Evolutionary conservation across 2,329 filamentous ascomycete genomes (phyloP).

Genomic region (Aureobasidium sp.): DNA sequence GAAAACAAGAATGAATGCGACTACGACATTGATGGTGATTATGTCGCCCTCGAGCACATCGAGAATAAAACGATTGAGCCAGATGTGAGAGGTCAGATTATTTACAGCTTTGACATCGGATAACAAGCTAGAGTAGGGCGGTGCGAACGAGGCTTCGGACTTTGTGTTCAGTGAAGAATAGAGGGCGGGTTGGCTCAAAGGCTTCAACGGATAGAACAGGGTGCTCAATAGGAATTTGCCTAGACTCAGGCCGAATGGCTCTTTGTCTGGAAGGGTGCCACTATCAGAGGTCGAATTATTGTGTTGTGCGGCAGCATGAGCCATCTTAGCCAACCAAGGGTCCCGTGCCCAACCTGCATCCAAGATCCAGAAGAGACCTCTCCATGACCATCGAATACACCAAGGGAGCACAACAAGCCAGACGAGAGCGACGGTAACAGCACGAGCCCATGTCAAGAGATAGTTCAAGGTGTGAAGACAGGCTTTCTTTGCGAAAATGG

Average conservation of each 20-base stretch:
- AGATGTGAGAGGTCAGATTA: conserved; percentile 57
- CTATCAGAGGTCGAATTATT: not conserved
- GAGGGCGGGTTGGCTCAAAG: not conserved
- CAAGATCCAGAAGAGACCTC: conserved; percentile 88
- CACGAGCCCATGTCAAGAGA: conserved; percentile 70
- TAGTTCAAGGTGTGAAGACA: conserved; percentile 65
- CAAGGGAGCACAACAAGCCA: conserved; percentile 89
- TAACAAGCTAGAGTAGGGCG: conserved; percentile 27
- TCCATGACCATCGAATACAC: conserved; percentile 86
- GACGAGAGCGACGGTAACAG: conserved; percentile 69
- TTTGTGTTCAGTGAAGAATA: not conserved
- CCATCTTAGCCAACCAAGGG: conserved; percentile 24
- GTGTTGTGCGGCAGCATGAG: not conserved
- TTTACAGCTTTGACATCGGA: conserved; percentile 53
- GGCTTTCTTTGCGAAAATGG: conserved; percentile 75
- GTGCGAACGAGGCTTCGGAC: not conserved
- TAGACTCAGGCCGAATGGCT: conserved; percentile 11
- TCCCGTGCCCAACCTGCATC: conserved; percentile 61
- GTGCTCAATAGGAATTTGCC: not conserved
- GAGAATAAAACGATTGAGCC: conserved; percentile 71
- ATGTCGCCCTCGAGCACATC: conserved; percentile 86
- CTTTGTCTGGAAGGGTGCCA: not conserved
- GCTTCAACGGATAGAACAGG: conserved; percentile 6
- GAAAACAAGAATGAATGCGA: conserved; percentile 95
- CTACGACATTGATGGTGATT: conserved; percentile 83